A percentile compares a stretch with the other conserved stretches of the same genome.
Evolutionary conservation across 768 basidiomycete species (phyloP).

Genomic region (Filobasidium floriforme): DNA sequence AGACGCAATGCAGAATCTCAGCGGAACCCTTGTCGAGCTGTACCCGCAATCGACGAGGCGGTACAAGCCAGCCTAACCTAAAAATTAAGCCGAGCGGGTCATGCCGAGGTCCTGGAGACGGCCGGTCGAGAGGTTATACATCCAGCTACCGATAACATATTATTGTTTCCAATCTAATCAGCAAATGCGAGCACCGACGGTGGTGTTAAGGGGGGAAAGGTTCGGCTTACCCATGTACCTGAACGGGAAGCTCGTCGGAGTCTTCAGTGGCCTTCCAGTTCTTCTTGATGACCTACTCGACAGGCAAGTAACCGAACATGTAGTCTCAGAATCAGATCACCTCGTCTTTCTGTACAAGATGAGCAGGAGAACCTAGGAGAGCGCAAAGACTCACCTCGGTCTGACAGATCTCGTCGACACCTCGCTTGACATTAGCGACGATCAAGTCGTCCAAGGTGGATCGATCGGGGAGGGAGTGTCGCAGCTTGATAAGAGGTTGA

Average conservation of each 20-base stretch:
- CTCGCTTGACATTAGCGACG: constrained; percentile 35
- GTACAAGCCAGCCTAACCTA: not conserved
- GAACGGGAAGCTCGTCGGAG: constrained; percentile 29
- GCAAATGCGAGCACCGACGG: too few relatives aligned
- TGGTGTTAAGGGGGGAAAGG: not conserved
- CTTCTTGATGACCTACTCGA: constrained; percentile 3
- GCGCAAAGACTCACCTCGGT: constrained; percentile 29
- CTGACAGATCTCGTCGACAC: constrained; percentile 39
- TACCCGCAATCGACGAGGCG: too few relatives aligned
- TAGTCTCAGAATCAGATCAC: too few relatives aligned
- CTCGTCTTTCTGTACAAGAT: too few relatives aligned
- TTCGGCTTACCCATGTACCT: constrained; percentile 40
- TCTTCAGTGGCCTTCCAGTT: constrained; percentile 27
- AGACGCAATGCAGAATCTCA: too few relatives aligned
- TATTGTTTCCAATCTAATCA: too few relatives aligned
- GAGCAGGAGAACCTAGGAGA: too few relatives aligned
- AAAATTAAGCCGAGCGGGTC: not conserved
- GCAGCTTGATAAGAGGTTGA: constrained; percentile 56
- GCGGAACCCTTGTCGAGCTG: too few relatives aligned
- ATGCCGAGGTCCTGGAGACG: constrained; percentile 32
- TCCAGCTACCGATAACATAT: constrained; percentile 15
- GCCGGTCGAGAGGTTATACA: constrained; percentile 38
- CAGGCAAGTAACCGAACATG: too few relatives aligned
- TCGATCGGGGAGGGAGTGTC: constrained; percentile 42
- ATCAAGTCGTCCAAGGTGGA: constrained; percentile 35